A percentile compares a stretch with the other conserved stretches of the same genome.
Conservation (phyloP, 371 early-diverging fungal genomes). For the Haplosporangium sp. region DNA sequence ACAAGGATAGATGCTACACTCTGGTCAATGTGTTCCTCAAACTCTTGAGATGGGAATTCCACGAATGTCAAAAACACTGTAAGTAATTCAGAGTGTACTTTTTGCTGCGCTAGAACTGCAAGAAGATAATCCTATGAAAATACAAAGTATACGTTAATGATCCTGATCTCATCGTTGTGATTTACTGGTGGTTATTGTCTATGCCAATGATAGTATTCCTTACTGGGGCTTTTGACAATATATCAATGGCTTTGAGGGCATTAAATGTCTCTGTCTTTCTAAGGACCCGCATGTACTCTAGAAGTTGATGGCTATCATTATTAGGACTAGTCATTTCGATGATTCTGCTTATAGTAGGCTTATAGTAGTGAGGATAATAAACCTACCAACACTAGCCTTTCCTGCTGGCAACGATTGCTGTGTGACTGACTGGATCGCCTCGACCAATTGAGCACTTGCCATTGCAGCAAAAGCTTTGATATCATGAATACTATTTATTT, state of each 20-base stretch:
- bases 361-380: neutral
- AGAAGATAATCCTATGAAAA: conserved; percentile 37
- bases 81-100: conserved; percentile 36
- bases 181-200: no score
- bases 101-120: conserved; percentile 33
- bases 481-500: conserved; percentile 37
- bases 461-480: conserved; percentile 51
- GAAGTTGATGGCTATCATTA: neutral
- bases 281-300: conserved; percentile 46
- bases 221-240: conserved; percentile 28
- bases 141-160: no score
- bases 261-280: conserved; percentile 42
- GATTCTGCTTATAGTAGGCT: neutral
- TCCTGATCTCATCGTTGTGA: no score
- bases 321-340: neutral
- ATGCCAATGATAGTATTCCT: no score
- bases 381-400: conserved; percentile 50
- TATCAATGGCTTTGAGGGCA: conserved; percentile 48
- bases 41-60: conserved; percentile 49
- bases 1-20: conserved; percentile 52
- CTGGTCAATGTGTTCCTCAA: conserved; percentile 31
- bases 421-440: conserved; percentile 28
- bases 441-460: conserved; percentile 47
- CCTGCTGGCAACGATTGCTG: conserved; percentile 25
- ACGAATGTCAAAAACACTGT: conserved; percentile 43